Base-by-base conservation (phyloP, 2,329 filamentous ascomycete species). In the Xylogone sp. region DNA sequence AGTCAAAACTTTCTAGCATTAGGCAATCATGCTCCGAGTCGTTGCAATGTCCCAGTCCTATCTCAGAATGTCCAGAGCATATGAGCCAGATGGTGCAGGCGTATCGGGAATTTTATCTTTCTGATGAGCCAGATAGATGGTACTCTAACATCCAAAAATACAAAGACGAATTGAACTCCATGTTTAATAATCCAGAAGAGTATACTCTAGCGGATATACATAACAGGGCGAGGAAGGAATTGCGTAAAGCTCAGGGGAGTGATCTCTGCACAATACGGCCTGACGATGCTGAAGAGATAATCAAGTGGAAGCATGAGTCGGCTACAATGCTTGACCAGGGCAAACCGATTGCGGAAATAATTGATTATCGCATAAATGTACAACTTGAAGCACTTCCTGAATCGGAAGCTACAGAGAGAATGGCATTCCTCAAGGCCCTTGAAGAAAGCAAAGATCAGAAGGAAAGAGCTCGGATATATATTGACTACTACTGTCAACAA, bases 101-200 rank as follows among this genome's bases (percentile, higher is more conserved):
- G n/a, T 65, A 58, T 49, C 51, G 56, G 42, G 53, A 59, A 21
- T 65, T 59, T 55, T 67, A 65, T 51, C 51, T 62, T 1, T 54
- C 56, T 2, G 22, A 56, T 13, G 56, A 60, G 7, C 56, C 58
- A 10, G 52, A 54, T 27, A 46, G 55, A 13, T 65, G 62, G 62
- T 55, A 58, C 19, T 48, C 48, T 2, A 49, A 56, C 8, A 20
- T 57, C 12, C 45, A 43, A 13, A 39, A 55, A 12, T 62, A 63
- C 22, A 53, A 49, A 24, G 50, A 50, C 1, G 56, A 60, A 18
- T 47, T 66, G 2, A 43, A 54, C 18, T 49, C 44, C 16, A 58
- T 53, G 46, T 62, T 65, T 21, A 54, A 60, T 10, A 44, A 59
- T 21, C 49, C 56, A 27, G 29, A 52, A 42, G 50, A 43, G 2